Evolutionary conservation across 129 eudicot genomes (phyloP).

Genomic region (carrot (Daucus carota)): DH1_v3.0 NC_030389.2:23168001-23168500

Average conservation of each 20-base stretch:
- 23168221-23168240: not conserved
- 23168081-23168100: not conserved
- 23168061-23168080: not conserved
- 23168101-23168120: not conserved
- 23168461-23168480: not conserved
- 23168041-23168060: not conserved
- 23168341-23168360: not conserved
- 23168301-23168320: not conserved
- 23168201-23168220: not conserved
- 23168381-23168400: not conserved
- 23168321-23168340: not conserved
- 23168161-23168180: not conserved
- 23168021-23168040: not conserved
- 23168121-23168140: not conserved
- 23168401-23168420: not conserved
- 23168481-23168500: not conserved
- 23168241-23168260: not conserved
- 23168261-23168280: not conserved
- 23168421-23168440: not conserved
- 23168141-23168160: not conserved
- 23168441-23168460: not conserved
- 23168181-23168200: not conserved
- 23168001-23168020: too few relatives aligned
- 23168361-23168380: not conserved
- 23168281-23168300: too few relatives aligned